Base-by-base conservation (phyloP, 176 grass and related monocot genomes). In the Cymbopogon citratus region DNA sequence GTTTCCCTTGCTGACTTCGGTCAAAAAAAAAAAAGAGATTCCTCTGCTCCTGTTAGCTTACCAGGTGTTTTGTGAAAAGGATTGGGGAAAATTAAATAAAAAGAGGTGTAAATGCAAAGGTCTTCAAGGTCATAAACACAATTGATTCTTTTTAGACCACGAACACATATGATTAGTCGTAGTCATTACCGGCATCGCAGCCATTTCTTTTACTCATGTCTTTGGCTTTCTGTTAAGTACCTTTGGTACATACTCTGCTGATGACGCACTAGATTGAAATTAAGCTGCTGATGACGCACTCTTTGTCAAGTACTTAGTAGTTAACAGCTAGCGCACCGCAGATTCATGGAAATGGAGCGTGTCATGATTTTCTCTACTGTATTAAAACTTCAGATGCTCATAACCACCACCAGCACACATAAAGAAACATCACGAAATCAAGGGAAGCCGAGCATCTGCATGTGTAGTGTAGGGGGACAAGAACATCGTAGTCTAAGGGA, bases 371-470 rank as follows among this genome's bases (percentile, higher is more conserved):
- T 76, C 31, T 54, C 49, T 54, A 21, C 49, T 56, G 51, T 56
- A 56, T 56, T 9, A n/a, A 41, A 73, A 2, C 6, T 23, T 24
- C 11, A 43, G 36, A 78, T 66, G 52, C 75, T 80, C 76, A 66
- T 74, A 54, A 24, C 36, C 14, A 80, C 84, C 11, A 80, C 44
- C 11, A 66, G 27, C 46, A 54, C 9, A 56, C 48, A n/a, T 72
- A 21, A 3, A 65, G 26, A 48, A 52, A 15, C 9, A 59, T 72
- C 75, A 72, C 29, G 36, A 29, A 79, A 51, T 49, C 7, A 38
- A 72, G 75, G 83, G 60, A 9, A 72, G 3, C 44, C 38, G 38
- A 72, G 49, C 75, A 86, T 74, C 31, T 80, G 76, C 56, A n/a
- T 0, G 2, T 12, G 1, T 10, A 33, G 1, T 11, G 2, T 4